Evolutionary conservation across 345 rosid species (phyloP), one percentile per base, ranked within the genome.

Genomic region (Populus davidiana): DNA sequence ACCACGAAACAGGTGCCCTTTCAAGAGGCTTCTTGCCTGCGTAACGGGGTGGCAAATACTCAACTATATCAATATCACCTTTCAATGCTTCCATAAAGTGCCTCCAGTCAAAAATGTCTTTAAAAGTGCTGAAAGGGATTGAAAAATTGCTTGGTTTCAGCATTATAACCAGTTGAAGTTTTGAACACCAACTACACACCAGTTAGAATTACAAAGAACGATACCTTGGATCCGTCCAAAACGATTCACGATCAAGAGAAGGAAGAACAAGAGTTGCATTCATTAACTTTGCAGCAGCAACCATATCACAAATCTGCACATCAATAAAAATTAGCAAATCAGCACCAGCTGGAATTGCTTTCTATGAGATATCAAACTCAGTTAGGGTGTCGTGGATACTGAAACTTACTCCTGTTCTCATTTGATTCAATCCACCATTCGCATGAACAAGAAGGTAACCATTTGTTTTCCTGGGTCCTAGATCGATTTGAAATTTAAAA

Each of bases 1-100:
- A 96, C 99, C 99, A 96, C n/a, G 99, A 96, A 79, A 96, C 83
- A 41, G 99, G 99, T 64, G 98, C 97, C 86, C 89, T 96, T 61
- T 83, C 65, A 52, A 88, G 88, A 56, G 97, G 97, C 80, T 89
- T 89, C 83, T 78, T 83, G 27, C 77, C 73, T 14, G 90, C 85
- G 56, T 81, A 89, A 27, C 76, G 75, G 6, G 85, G 77, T 12
- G 99, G 98, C 75, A 94, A 79, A 82, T 93, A 94, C 87, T 94
- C 98, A 1, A 92, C 87, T 69, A 96, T 91, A 20, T 90, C 87
- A 67, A 96, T 79, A 66, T 96, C 98, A 20, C 90, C 90, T 86
- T 88, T 91, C 33, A 96, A 73, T 64, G 83, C 87, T 13, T 88
- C 81, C 79, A 96, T 90, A 79, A 94, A 96, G 80, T 89, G 91